Evolutionary conservation across 1,139 yeast species (phyloP), one percentile per base, ranked within the genome.

Genomic region (Yamadazyma diddensiae): DNA sequence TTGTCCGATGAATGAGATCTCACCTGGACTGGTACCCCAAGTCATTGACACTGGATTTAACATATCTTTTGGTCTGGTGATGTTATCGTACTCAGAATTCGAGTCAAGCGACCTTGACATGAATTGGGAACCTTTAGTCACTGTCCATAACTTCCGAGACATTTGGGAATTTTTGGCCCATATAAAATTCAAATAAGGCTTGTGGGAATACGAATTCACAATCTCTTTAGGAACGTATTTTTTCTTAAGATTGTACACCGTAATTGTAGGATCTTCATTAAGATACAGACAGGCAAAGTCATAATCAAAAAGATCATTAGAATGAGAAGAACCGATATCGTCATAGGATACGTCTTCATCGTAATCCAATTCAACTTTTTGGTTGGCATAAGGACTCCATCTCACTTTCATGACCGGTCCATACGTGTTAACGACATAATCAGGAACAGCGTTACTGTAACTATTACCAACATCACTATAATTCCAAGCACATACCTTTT

Each of bases 401-500:
- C 86, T 64, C 1, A 86, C 85, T 47, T 80, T 82, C 49, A 77
- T 72, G 2, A 83, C 81, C 0, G 92, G 80, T 5, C 84, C 82
- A n/a, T 94, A 79, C 0, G 95, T 79, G 42, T 75, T 73, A 9
- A 92, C 71, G 16, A 81, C 80, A 42, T 73, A 71, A 22, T 85
- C 92, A 0, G 97, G 96, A 4, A 65, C 45, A 4, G 53, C 41
- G 20, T 31, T 36, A 7, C 28, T 24, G 22, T 39, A 39, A 22
- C 36, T 36, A 4, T 28, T 23, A 8, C 30, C 29, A 10, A 49
- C 34, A 9, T 67, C 73, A 3, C 64, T 56, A 42, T 62, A 69
- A 50, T 83, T 83, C 90, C 95, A 87, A 1, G 85, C 75, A 43
- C 86, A 87, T 26, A 86, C 69, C 43, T 81, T 82, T 42, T 79